Percentiles rank a stretch among this genome's conserved stretches.
Conservation (phyloP, 2,329 filamentous ascomycete genomes). For the Clarireedia monteithiana region DNA sequence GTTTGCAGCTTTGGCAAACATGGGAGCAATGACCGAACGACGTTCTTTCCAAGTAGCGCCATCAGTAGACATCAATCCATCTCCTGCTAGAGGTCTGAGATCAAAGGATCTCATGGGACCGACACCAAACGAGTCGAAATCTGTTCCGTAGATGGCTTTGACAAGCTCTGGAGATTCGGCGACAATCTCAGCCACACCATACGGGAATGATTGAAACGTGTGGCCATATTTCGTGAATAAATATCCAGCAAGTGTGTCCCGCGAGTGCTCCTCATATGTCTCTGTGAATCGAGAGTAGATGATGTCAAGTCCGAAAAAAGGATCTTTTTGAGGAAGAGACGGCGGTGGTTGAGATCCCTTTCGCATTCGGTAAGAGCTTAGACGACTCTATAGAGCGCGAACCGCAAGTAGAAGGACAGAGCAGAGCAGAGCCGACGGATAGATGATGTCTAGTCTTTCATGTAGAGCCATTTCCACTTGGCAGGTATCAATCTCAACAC, state of each 20-base stretch:
- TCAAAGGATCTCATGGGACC: slow-evolving; percentile 34
- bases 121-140: slow-evolving; percentile 34
- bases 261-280: slow-evolving; percentile 1
- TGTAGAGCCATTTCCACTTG: no score
- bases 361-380: background rate
- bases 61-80: background rate
- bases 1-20: background rate
- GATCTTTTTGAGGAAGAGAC: background rate
- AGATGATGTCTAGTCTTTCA: background rate
- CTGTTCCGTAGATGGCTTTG: slow-evolving; percentile 6
- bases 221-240: background rate
- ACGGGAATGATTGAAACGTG: background rate
- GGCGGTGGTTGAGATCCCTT: background rate
- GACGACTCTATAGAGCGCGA: background rate
- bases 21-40: background rate
- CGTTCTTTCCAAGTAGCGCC: slow-evolving; percentile 1
- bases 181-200: background rate
- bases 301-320: background rate
- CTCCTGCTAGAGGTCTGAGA: slow-evolving; percentile 24
- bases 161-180: slow-evolving; percentile 15
- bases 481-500: no score
- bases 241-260: background rate
- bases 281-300: slow-evolving; percentile 16
- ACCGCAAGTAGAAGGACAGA: background rate
- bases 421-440: background rate